A percentile compares a stretch with the other conserved stretches of the same genome.
Conservation (phyloP, 2,329 filamentous ascomycete genomes). For the Phoma sp. region DNA sequence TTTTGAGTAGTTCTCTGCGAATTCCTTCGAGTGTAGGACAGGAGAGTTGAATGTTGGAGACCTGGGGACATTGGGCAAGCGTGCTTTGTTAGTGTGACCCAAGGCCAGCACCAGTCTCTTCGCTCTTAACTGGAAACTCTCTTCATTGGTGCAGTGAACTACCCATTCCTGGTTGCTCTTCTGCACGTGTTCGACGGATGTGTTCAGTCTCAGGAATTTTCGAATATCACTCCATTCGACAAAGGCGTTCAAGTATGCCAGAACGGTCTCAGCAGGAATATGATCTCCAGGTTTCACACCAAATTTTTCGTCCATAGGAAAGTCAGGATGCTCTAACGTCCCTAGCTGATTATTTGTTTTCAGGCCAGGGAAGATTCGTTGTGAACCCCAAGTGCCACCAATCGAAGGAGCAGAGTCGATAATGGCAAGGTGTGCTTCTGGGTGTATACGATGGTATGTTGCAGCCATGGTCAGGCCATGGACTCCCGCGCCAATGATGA, state of each 20-base stretch:
- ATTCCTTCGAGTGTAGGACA: too few species aligned
- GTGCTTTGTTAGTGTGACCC: not conserved
- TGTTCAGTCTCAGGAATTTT: not conserved
- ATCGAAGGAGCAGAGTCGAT: not conserved
- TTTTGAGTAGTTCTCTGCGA: not conserved
- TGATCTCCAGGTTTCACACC: not conserved
- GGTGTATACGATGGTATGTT: not conserved
- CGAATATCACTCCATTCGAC: not conserved
- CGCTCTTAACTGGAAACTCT: not conserved
- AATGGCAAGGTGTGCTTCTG: not conserved
- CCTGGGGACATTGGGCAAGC: not conserved
- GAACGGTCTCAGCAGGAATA: not conserved
- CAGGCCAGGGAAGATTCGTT: not conserved
- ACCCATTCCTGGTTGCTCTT: not conserved
- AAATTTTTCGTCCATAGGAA: not conserved
- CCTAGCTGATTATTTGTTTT: not conserved
- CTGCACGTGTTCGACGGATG: too few species aligned
- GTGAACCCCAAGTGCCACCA: not conserved
- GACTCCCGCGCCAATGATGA: not conserved
- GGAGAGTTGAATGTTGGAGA: too few species aligned
- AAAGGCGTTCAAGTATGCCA: not conserved
- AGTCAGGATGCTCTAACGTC: not conserved
- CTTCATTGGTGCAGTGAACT: not conserved
- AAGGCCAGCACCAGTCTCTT: not conserved
- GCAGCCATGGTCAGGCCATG: not conserved